These are phyloP conservation scores for Ambrosia artemisiifolia DNA, from an alignment of 129 eudicot species.

Conservation along the genomic window DNA sequence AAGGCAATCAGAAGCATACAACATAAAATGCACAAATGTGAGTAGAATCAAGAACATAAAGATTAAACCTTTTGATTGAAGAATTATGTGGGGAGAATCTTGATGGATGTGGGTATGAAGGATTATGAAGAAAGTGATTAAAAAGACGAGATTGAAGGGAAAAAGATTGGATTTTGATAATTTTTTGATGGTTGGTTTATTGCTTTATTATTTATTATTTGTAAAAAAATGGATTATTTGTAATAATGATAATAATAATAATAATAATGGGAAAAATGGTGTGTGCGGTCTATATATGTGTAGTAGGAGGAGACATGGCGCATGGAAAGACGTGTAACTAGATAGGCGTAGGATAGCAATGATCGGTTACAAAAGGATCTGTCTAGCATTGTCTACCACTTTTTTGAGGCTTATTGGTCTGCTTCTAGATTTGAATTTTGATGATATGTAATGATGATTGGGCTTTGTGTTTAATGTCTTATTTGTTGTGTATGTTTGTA, in stretches of 20 bases:
- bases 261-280: slow-evolving; percentile 5
- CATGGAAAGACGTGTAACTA: slow-evolving; percentile 31
- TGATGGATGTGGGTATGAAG: slow-evolving; percentile 25
- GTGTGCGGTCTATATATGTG: slow-evolving; percentile 28
- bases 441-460: neutral
- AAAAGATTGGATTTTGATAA: slow-evolving; percentile 12
- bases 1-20: slow-evolving; percentile 15
- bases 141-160: slow-evolving; percentile 21
- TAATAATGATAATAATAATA: too few species aligned
- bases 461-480: neutral
- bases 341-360: slow-evolving; percentile 28
- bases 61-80: slow-evolving; percentile 23
- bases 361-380: slow-evolving; percentile 7
- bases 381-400: neutral
- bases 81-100: slow-evolving; percentile 8
- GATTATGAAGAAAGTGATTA: slow-evolving; percentile 17
- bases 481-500: neutral
- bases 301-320: slow-evolving; percentile 23
- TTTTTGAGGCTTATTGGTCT: neutral
- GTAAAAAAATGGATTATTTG: too few species aligned
- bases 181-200: slow-evolving; percentile 21
- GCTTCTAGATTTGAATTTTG: neutral
- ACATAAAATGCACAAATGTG: slow-evolving; percentile 18
- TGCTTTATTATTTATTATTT: too few species aligned
- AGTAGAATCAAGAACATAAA: neutral